Evolutionary conservation across 225 moss, liverwort and hornwort species (phyloP), one percentile per base, ranked within the genome.

Genomic region (Physcomitrium patens): DNA sequence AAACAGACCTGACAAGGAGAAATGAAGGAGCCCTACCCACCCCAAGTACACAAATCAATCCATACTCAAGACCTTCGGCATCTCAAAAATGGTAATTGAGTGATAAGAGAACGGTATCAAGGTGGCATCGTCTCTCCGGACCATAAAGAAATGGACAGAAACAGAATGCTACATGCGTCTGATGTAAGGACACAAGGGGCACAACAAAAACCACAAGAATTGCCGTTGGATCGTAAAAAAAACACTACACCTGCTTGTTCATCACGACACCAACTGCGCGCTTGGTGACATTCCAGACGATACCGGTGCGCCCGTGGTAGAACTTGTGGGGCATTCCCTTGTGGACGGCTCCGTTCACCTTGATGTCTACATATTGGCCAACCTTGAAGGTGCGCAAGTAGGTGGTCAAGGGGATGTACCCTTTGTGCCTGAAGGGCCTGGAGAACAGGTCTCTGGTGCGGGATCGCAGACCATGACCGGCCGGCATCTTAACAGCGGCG

Each of bases 371-470:
- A 37, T 37, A 37, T 37, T 76, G 67, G 20, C 76, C 76, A 37
- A 76, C 67, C 76, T 76, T 76, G 67, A 66, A 76, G 57, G 67
- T 76, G 52, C 76, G 76, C 18, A 76, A 67, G 43, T 76, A 76
- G n/a, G 76, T 76, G 67, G 76, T 76, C 31, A 37, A 37, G 31
- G 31, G 5, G 31, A 37, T 76, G 60, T 76, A 76, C 22, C 76
- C 76, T 68, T 76, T 76, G 20, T 76, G 65, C 59, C 76, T 68
- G 68, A 76, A 76, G 45, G 76, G 68, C 68, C 76, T 57, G 26
- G 76, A 76, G 68, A 76, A 76, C 46, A 76, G 24, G 76, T 76
- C 76, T 22, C 76, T 67, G 58, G 76, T 76, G 26, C 76, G 76
- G 9, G 76, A 76, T 17, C 76, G 76, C 20, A 76, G 27, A 44